A percentile compares a stretch with the other conserved stretches of the same genome.
Evolutionary conservation across 495 filamentous ascomycete species (phyloP).

Genomic region (Rhizodiscina lignyota): DNA sequence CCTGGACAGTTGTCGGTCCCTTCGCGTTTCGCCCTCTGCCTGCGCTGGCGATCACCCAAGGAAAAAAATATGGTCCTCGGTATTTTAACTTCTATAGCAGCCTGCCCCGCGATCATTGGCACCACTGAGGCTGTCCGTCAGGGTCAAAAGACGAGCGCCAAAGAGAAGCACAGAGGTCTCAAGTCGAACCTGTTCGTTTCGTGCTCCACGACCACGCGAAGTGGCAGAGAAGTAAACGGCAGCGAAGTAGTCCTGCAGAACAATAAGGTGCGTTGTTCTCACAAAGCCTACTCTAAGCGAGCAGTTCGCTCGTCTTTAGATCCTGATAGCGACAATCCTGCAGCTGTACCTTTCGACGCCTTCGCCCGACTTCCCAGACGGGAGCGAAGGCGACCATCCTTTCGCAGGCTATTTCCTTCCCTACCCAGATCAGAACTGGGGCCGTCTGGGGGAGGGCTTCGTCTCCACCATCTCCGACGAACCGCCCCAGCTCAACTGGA

Average conservation of each 20-base stretch:
- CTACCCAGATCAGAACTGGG: constrained; percentile 38
- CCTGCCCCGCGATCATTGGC: constrained; percentile 33
- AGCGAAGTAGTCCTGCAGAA: constrained; percentile 28
- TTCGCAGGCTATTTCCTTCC: constrained; percentile 45
- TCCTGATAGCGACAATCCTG: constrained; percentile 11
- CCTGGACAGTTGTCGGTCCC: too few relatives aligned
- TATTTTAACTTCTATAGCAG: constrained; percentile 29
- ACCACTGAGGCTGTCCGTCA: constrained; percentile 32
- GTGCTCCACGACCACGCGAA: constrained; percentile 22
- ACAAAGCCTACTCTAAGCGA: neutral
- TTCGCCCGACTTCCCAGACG: constrained; percentile 21
- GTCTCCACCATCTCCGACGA: constrained; percentile 29
- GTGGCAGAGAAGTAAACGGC: constrained; percentile 21
- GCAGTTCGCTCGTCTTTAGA: constrained; percentile 1
- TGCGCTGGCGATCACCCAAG: too few relatives aligned
- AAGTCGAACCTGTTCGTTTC: constrained; percentile 31
- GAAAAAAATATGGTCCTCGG: constrained; percentile 14
- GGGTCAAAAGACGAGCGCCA: constrained; percentile 27
- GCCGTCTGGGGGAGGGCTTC: constrained; percentile 29
- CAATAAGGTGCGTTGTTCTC: constrained; percentile 18
- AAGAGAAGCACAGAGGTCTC: constrained; percentile 30
- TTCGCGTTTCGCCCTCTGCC: too few relatives aligned
- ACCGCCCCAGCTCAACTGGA: constrained; percentile 48
- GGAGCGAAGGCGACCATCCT: constrained; percentile 27
- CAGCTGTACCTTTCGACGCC: constrained; percentile 15